Conservation (phyloP, 257 asterid genomes). For the Leptodermis oblonga region DNA sequence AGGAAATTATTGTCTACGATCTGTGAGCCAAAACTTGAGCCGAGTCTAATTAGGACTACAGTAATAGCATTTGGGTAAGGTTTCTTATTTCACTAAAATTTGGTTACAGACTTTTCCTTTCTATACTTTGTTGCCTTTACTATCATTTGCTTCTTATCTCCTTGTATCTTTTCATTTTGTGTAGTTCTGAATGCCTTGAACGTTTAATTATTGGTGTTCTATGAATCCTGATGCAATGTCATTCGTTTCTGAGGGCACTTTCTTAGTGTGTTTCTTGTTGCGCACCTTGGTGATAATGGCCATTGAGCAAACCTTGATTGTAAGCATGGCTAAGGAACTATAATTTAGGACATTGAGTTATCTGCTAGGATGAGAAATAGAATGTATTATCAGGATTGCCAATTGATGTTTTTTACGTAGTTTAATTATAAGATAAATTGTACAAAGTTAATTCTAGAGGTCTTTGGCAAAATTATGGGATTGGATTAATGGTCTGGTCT, state of each 20-base stretch:
- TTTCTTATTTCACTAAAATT: slow-evolving; percentile 15
- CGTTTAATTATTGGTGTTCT: neutral
- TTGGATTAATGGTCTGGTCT: neutral
- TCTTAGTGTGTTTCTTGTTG: neutral
- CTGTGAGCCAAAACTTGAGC: slow-evolving; percentile 54
- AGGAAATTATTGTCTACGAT: slow-evolving; percentile 55
- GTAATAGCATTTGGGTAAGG: slow-evolving; percentile 74
- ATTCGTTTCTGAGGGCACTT: neutral
- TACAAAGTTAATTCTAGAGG: neutral
- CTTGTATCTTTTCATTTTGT: neutral
- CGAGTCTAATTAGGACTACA: slow-evolving; percentile 56
- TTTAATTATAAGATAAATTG: neutral
- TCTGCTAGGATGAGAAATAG: neutral
- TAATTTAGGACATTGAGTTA: neutral
- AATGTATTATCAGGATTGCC: neutral
- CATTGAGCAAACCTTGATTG: neutral
- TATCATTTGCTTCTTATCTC: neutral
- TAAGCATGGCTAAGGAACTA: neutral
- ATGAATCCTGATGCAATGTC: neutral
- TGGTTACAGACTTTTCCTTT: neutral
- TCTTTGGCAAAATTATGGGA: neutral
- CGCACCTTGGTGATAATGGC: neutral
- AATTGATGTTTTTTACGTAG: neutral
- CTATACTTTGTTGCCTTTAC: neutral
- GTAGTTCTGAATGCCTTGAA: neutral